These are phyloP conservation scores for Gymnopilus dilepis DNA, from an alignment of 768 basidiomycete genomes.

Conservation along the genomic window DNA sequence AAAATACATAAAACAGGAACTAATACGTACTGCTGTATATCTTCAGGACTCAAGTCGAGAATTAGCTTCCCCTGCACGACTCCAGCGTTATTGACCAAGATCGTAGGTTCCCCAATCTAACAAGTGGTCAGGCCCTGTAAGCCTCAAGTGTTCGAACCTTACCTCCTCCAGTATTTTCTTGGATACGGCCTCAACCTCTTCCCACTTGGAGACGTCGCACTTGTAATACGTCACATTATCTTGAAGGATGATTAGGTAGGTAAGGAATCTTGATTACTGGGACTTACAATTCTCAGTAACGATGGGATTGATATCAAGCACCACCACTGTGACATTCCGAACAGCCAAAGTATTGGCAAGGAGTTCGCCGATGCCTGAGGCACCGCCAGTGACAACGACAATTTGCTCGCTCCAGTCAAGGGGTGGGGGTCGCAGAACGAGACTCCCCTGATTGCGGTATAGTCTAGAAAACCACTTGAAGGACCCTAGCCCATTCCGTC, in stretches of 20 bases:
- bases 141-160: not conserved
- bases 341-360: constrained; percentile 87
- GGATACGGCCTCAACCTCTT: constrained; percentile 79
- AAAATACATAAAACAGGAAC: not conserved
- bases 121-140: constrained; percentile 2
- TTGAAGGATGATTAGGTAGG: constrained; percentile 31
- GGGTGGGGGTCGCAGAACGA: constrained; percentile 61
- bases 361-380: constrained; percentile 88
- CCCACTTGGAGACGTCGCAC: constrained; percentile 91
- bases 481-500: constrained; percentile 51
- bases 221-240: constrained; percentile 86
- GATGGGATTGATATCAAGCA: constrained; percentile 84
- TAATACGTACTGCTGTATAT: constrained; percentile 72
- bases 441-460: constrained; percentile 75
- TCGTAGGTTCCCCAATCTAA: constrained; percentile 86
- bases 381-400: constrained; percentile 91
- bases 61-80: constrained; percentile 90
- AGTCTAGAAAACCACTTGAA: constrained; percentile 72
- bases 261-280: not conserved
- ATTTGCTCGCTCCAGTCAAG: constrained; percentile 91
- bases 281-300: constrained; percentile 75
- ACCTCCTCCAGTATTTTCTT: constrained; percentile 82
- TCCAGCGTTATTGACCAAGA: constrained; percentile 95
- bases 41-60: constrained; percentile 76
- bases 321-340: constrained; percentile 81